phyloP scores from a whole-genome alignment of 2,329 filamentous ascomycete genomes.

The Hypoxylon sp. region DNA sequence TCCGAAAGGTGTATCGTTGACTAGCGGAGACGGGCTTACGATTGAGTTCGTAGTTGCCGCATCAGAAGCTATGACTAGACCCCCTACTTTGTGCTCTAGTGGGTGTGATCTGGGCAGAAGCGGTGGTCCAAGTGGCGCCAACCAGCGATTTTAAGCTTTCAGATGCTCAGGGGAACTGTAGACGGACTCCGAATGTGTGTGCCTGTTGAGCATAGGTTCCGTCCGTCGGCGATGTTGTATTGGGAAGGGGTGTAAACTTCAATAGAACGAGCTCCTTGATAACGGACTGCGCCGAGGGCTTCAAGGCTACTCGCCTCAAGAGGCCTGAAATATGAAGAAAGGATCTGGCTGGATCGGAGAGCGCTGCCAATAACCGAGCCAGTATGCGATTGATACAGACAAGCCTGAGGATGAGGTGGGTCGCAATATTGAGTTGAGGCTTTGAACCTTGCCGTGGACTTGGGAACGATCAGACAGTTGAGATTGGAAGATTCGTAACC shows the following conservation, averaged over 20 bases:
- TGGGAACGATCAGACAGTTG: slow-evolving; percentile 6
- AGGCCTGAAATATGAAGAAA: neutral
- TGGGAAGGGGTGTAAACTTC: neutral
- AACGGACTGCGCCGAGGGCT: neutral
- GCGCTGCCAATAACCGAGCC: neutral
- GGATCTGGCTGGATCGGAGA: neutral
- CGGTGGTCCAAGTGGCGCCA: slow-evolving; percentile 17
- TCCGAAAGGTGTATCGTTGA: slow-evolving; percentile 12
- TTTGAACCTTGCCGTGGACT: slow-evolving; percentile 24
- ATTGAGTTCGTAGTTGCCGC: slow-evolving; percentile 28
- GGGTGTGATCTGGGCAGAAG: neutral
- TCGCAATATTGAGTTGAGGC: slow-evolving; percentile 28
- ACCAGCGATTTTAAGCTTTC: slow-evolving; percentile 30
- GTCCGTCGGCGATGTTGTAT: neutral
- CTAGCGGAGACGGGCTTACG: slow-evolving; percentile 6
- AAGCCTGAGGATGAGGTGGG: slow-evolving; percentile 4
- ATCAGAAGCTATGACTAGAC: slow-evolving; percentile 18
- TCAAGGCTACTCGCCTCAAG: neutral
- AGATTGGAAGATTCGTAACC: neutral
- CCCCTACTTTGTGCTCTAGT: neutral
- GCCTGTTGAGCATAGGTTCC: neutral
- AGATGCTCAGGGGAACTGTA: slow-evolving; percentile 20
- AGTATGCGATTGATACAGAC: neutral
- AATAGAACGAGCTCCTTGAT: neutral
- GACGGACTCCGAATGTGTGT: slow-evolving; percentile 36